Evolutionary conservation across 2,329 filamentous ascomycete species (phyloP), one percentile per base, ranked within the genome.

Genomic region (Sclerotinia nivalis): DNA sequence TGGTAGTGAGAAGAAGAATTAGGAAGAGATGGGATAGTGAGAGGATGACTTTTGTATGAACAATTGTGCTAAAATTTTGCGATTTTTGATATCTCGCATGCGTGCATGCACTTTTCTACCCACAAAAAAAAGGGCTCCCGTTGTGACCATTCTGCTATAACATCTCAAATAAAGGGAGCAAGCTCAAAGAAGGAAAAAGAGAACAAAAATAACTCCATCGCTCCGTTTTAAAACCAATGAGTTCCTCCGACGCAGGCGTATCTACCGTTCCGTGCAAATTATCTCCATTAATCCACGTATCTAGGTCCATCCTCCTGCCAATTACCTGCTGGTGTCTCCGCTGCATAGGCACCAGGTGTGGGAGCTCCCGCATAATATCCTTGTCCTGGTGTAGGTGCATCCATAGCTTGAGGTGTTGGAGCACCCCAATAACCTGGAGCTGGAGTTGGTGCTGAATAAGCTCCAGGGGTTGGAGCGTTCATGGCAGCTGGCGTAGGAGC

Each of bases 391-490:
- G 84, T 86, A 10, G 84, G 84, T 4, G 84, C 84, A 74, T 84
- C 80, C 73, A 82, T 80, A 47, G 82, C 82, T 37, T 81, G 82
- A 18, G 83, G 83, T 0, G 84, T 86, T 15, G 84, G 82, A 25
- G 79, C 80, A 61, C 80, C 79, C 76, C 80, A 81, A 64, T 77
- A 80, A 59, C 76, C 76, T 31, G 88, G 89, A 37, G 87, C 89
- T 0, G 91, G 91, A 0, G 91, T 93, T 0, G 90, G 90, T 22
- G 90, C 91, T 9, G 62, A 67, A 65, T 69, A 66, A 54, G 82
- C 81, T n/a, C 78, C 81, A 12, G 84, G 84, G 1, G 84, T 85
- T 22, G 84, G 84, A 18, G 84, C 84, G 72, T 83, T 81, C 70
- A 82, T 80, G 13, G 81, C 82, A 25, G 81, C 83, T 6, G 83